Percentiles rank a stretch among this genome's conserved stretches.
Conservation (phyloP, 495 filamentous ascomycete species). For the Corynascus novoguineensis region DNA sequence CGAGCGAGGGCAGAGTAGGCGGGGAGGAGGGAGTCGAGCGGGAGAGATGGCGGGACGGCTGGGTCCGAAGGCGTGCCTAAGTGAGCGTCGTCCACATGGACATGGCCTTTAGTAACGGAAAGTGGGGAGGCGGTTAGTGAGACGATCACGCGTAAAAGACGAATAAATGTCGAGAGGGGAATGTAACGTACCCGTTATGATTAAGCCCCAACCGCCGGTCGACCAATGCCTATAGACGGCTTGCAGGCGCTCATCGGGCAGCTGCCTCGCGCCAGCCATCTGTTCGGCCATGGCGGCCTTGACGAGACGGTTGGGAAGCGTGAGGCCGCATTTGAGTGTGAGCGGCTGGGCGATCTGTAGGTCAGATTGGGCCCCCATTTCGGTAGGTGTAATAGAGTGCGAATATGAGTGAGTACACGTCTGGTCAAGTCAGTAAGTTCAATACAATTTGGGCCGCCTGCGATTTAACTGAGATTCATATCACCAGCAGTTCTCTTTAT, state of each 20-base stretch:
- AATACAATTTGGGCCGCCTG: too few species aligned
- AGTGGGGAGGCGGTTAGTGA: slow-evolving; percentile 25
- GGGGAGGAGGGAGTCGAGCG: slow-evolving; percentile 27
- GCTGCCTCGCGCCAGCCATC: slow-evolving; percentile 33
- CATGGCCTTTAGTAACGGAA: too few species aligned
- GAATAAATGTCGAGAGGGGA: neutral
- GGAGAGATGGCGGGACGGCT: slow-evolving; percentile 33
- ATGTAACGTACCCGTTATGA: slow-evolving; percentile 17
- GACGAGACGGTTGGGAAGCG: slow-evolving; percentile 37
- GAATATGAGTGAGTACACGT: too few species aligned
- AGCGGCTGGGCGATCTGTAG: slow-evolving; percentile 35
- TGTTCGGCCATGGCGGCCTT: slow-evolving; percentile 43
- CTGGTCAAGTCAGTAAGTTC: too few species aligned
- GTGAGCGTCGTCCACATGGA: slow-evolving; percentile 53
- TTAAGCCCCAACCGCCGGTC: slow-evolving; percentile 46
- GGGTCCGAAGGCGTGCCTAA: slow-evolving; percentile 41
- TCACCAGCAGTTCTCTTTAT: too few species aligned
- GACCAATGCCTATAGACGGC: slow-evolving; percentile 54
- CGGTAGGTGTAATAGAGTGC: too few species aligned
- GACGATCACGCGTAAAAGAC: neutral
- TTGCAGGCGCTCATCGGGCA: slow-evolving; percentile 43
- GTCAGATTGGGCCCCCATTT: slow-evolving; percentile 3
- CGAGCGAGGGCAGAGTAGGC: slow-evolving; percentile 46
- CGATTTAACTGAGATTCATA: too few species aligned
- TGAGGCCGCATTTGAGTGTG: slow-evolving; percentile 34